phyloP scores from a whole-genome alignment of 2,329 filamentous ascomycete genomes.

The Bipolaris gigantea region DNA sequence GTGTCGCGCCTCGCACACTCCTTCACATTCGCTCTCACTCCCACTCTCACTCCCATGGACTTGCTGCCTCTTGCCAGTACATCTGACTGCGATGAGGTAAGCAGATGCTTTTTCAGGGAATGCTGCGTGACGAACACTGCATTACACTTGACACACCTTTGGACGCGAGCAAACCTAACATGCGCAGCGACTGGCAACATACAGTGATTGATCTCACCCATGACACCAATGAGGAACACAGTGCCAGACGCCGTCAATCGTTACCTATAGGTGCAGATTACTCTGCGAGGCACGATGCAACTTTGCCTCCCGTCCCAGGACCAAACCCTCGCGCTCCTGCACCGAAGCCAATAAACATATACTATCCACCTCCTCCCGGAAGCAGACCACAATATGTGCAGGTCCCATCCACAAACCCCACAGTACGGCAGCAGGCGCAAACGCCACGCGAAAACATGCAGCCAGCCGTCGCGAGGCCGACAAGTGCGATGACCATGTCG shows the following conservation, averaged over 20 bases:
- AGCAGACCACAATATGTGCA: not conserved
- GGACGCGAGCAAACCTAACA: conserved; percentile 14
- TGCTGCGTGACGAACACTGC: no score
- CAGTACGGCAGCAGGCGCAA: not conserved
- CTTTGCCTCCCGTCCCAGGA: not conserved
- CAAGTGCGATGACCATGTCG: not conserved
- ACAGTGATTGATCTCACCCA: conserved; percentile 28
- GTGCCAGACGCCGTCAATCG: conserved; percentile 5
- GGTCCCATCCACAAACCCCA: not conserved
- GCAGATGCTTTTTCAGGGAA: not conserved
- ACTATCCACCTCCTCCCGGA: conserved; percentile 1
- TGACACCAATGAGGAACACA: conserved; percentile 20
- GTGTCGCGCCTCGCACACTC: conserved; percentile 26
- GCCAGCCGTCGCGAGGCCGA: not conserved
- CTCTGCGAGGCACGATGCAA: conserved; percentile 3
- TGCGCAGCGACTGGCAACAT: conserved; percentile 19
- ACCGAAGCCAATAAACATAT: not conserved
- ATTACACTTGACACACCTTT: not conserved
- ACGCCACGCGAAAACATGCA: not conserved
- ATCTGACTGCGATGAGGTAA: conserved; percentile 25
- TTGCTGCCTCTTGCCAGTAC: conserved; percentile 10
- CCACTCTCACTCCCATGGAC: conserved; percentile 23
- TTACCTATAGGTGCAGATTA: not conserved
- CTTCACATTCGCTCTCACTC: conserved; percentile 12
- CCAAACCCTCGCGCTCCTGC: not conserved